Evolutionary conservation across 148 eudicot genomes (phyloP).

Genomic region (Salicornia ramosissima): DNA sequence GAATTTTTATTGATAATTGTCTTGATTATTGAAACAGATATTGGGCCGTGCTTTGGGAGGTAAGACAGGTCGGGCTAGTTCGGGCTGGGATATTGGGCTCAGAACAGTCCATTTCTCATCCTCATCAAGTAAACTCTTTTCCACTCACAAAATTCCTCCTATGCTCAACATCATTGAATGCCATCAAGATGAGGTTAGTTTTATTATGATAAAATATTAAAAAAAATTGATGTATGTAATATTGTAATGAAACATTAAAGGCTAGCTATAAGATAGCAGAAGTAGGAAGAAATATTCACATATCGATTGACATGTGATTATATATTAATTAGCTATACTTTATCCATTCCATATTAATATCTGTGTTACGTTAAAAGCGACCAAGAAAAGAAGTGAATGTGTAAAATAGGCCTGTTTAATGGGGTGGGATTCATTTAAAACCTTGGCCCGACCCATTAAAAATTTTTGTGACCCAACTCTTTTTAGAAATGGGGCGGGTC

Average conservation of each 20-base stretch:
- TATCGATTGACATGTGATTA: neutral
- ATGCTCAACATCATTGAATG: constrained; percentile 60
- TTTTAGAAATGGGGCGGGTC: too few relatives aligned
- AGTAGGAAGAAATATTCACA: too few relatives aligned
- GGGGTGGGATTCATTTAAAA: too few relatives aligned
- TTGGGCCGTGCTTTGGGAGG: constrained; percentile 73
- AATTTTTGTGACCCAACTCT: too few relatives aligned
- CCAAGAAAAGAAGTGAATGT: too few relatives aligned
- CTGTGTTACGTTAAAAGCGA: too few relatives aligned
- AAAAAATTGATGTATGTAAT: too few relatives aligned
- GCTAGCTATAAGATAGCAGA: too few relatives aligned
- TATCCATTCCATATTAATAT: too few relatives aligned
- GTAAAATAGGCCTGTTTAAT: too few relatives aligned
- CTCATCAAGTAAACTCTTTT: constrained; percentile 35
- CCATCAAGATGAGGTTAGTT: constrained; percentile 79
- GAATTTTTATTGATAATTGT: neutral
- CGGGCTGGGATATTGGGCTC: constrained; percentile 91
- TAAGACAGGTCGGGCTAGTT: constrained; percentile 40
- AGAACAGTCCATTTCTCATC: constrained; percentile 41
- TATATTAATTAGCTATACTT: neutral
- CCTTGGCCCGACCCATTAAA: too few relatives aligned
- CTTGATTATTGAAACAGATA: constrained; percentile 32
- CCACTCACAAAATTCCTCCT: constrained; percentile 39
- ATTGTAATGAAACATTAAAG: too few relatives aligned
- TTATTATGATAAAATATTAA: neutral